Conservation (phyloP, 176 grass and related monocot genomes). For the Puccinellia tenuiflora region DNA sequence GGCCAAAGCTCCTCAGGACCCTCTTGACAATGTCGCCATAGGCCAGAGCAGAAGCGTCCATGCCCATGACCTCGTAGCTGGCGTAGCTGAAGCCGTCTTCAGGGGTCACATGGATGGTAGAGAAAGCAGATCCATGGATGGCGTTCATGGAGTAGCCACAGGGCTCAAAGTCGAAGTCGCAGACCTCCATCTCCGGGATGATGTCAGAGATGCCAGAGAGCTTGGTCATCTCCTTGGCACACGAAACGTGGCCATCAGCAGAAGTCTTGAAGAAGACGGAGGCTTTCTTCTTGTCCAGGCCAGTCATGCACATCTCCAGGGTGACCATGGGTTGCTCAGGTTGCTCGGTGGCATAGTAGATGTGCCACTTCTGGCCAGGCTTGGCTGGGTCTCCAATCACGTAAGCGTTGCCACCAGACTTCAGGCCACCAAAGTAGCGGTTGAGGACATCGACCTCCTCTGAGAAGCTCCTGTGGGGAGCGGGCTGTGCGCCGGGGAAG, state of each 20-base stretch:
- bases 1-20: constrained; percentile 55
- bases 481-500: constrained; percentile 62
- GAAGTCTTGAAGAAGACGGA: constrained; percentile 67
- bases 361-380: constrained; percentile 63
- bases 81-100: constrained; percentile 85
- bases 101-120: constrained; percentile 73
- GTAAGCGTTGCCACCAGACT: constrained; percentile 61
- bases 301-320: constrained; percentile 88
- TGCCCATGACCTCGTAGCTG: constrained; percentile 68
- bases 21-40: constrained; percentile 50
- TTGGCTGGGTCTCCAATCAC: constrained; percentile 56
- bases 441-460: constrained; percentile 56
- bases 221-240: constrained; percentile 69
- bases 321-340: constrained; percentile 61
- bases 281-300: constrained; percentile 51
- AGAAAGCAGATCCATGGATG: constrained; percentile 40
- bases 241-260: constrained; percentile 33
- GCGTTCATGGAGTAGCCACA: constrained; percentile 85
- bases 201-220: constrained; percentile 62
- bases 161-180: constrained; percentile 69
- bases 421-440: constrained; percentile 44
- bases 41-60: constrained; percentile 26
- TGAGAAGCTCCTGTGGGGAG: constrained; percentile 76
- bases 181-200: constrained; percentile 73
- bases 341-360: constrained; percentile 59